These are phyloP conservation scores for Parietichytrium sp. DNA, from an alignment of 108 stramenopile species.

Conservation along the genomic window DNA sequence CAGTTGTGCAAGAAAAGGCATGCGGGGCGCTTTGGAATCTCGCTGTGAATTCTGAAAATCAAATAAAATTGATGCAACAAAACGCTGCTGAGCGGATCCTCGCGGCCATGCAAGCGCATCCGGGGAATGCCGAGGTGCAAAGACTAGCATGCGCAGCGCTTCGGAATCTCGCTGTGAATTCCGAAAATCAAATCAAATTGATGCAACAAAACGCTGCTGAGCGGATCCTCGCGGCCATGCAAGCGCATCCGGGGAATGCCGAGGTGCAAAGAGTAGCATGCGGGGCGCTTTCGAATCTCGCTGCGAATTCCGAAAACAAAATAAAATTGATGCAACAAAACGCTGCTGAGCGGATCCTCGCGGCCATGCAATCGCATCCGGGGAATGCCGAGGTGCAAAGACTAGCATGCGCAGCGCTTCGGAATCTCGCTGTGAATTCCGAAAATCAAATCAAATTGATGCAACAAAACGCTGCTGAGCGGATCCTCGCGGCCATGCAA, in stretches of 20 bases:
- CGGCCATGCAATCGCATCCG: not conserved
- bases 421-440: not conserved
- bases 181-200: no score
- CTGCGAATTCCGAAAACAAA: not conserved
- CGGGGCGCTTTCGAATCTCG: not conserved
- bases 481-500: slow-evolving; percentile 1
- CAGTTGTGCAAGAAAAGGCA: no score
- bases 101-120: no score
- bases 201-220: no score
- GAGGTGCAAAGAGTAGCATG: not conserved
- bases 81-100: no score
- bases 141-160: no score
- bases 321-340: not conserved
- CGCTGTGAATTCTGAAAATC: no score
- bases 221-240: slow-evolving; percentile 15
- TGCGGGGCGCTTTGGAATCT: no score
- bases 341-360: not conserved
- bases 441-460: not conserved
- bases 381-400: not conserved
- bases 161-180: no score
- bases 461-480: no score
- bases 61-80: no score
- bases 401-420: not conserved
- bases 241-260: not conserved
- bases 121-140: no score